phyloP scores from a whole-genome alignment of 2,329 filamentous ascomycete species.

The Fusarium buxicola region DNA sequence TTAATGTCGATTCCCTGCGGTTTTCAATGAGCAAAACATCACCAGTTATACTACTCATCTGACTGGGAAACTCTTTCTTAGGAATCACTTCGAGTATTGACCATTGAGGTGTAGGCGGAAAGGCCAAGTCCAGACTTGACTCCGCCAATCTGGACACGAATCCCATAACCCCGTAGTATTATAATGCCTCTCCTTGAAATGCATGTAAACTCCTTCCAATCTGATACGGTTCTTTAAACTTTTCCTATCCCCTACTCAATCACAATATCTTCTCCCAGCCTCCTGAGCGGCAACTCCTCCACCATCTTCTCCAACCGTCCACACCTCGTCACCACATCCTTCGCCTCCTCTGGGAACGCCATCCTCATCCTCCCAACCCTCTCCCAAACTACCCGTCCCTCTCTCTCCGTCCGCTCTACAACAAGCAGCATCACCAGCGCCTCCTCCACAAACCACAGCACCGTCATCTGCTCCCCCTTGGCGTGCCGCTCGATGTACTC shows the following conservation, averaged over 20 bases:
- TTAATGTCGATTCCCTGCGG: too few relatives aligned
- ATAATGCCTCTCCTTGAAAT: too few relatives aligned
- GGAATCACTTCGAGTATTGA: too few relatives aligned
- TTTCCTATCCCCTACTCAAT: conserved; percentile 46
- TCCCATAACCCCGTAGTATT: conserved; percentile 21
- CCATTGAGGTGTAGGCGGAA: too few relatives aligned
- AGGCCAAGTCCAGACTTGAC: too few relatives aligned
- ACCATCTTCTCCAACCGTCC: conserved; percentile 49
- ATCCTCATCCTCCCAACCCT: conserved; percentile 52
- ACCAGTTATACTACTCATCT: too few relatives aligned
- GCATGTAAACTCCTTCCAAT: neutral
- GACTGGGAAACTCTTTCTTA: too few relatives aligned
- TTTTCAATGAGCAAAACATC: too few relatives aligned
- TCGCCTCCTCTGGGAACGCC: conserved; percentile 50
- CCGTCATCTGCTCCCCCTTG: conserved; percentile 51
- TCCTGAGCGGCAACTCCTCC: conserved; percentile 48
- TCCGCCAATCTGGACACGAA: neutral
- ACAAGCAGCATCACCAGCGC: conserved; percentile 50
- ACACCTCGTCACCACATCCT: conserved; percentile 48
- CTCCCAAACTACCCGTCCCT: conserved; percentile 45
- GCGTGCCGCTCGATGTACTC: conserved; percentile 51
- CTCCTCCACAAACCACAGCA: conserved; percentile 53
- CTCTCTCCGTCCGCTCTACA: conserved; percentile 43
- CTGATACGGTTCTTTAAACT: too few relatives aligned
- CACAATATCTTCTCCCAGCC: conserved; percentile 49